A percentile compares a stretch with the other conserved stretches of the same genome.
Conservation (phyloP, 352 stramenopile genomes). For the Phytophthora capsici region DNA sequence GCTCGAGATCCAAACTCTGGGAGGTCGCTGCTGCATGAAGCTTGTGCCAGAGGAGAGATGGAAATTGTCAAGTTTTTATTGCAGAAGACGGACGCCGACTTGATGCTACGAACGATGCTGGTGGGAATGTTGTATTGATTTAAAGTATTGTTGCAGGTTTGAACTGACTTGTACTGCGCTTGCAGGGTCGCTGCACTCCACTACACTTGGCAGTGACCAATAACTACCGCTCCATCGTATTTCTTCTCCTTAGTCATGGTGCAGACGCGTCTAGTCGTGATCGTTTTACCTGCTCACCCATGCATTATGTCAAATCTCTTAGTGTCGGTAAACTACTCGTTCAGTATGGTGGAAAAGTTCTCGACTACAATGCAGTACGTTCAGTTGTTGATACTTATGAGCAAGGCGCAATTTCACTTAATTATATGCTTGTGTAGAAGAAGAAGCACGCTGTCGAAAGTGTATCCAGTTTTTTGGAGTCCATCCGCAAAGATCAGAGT, state of each 20-base stretch:
- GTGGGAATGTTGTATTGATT: slow-evolving; percentile 27
- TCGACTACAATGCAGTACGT: slow-evolving; percentile 66
- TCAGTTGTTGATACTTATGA: not conserved
- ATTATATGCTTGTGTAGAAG: slow-evolving; percentile 39
- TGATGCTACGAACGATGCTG: slow-evolving; percentile 74
- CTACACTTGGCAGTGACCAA: slow-evolving; percentile 69
- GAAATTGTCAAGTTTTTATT: slow-evolving; percentile 66
- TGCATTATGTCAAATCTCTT: slow-evolving; percentile 76
- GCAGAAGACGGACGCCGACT: slow-evolving; percentile 46
- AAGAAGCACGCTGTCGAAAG: slow-evolving; percentile 63
- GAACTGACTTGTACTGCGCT: not conserved
- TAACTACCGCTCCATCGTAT: slow-evolving; percentile 64
- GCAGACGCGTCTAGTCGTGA: slow-evolving; percentile 60
- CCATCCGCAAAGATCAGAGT: slow-evolving; percentile 18
- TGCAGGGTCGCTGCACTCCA: slow-evolving; percentile 62
- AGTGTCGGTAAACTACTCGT: slow-evolving; percentile 71
- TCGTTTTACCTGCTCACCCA: slow-evolving; percentile 65
- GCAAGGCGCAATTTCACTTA: not conserved
- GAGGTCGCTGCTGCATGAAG: slow-evolving; percentile 69
- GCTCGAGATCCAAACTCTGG: slow-evolving; percentile 40
- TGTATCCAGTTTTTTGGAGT: slow-evolving; percentile 25
- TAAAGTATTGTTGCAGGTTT: not conserved
- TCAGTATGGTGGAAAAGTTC: slow-evolving; percentile 60
- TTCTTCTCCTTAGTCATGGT: slow-evolving; percentile 73
- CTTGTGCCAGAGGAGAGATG: slow-evolving; percentile 54